These are phyloP conservation scores for Biancaea sappan DNA, from an alignment of 306 rosid species.

Conservation along the genomic window DNA sequence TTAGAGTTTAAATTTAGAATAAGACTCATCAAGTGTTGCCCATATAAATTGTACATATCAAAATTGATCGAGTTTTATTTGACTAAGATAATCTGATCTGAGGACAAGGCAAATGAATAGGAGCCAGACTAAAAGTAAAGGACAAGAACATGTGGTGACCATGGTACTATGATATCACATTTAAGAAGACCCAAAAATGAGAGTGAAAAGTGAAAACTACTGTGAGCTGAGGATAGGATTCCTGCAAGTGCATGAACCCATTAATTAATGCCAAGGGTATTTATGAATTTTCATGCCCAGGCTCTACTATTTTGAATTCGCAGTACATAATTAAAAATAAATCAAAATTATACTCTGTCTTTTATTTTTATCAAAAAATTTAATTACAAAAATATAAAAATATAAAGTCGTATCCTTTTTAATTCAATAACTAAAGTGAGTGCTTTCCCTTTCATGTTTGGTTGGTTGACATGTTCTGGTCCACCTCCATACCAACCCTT, in stretches of 20 bases:
- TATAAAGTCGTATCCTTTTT: too few species aligned
- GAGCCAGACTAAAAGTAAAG: slow-evolving; percentile 14
- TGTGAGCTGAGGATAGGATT: not conserved
- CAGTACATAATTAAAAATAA: too few species aligned
- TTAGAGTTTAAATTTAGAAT: too few species aligned
- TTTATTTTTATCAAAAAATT: too few species aligned
- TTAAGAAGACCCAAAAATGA: not conserved
- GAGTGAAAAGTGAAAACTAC: not conserved
- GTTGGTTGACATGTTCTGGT: not conserved
- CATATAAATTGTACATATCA: too few species aligned
- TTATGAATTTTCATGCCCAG: not conserved
- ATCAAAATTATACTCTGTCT: too few species aligned
- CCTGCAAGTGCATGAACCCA: not conserved
- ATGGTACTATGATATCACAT: not conserved
- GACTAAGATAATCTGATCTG: too few species aligned
- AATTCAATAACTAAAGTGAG: too few species aligned
- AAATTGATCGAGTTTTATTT: too few species aligned
- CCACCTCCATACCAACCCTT: not conserved
- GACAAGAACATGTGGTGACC: not conserved
- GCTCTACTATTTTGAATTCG: not conserved
- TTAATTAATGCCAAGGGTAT: not conserved
- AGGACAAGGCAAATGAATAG: not conserved
- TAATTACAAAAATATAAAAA: too few species aligned
- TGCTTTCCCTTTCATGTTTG: too few species aligned
- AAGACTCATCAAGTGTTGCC: too few species aligned